Evolutionary conservation across 441 rosid genomes (phyloP), one percentile per base, ranked within the genome.

Genomic region (Pelargonium cotyledonis): DNA sequence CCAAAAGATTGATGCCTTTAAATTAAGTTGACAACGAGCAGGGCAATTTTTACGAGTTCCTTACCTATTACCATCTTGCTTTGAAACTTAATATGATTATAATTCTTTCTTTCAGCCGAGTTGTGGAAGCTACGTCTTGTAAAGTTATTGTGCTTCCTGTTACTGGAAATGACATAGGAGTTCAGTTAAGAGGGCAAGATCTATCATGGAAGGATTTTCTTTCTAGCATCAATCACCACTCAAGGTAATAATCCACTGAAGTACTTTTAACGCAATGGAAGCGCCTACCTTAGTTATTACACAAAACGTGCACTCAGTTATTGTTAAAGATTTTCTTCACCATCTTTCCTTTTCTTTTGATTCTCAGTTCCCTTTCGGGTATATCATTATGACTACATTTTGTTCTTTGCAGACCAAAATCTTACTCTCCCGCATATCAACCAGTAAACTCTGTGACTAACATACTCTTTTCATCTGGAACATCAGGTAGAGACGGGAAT

Each of bases 381-480:
- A 1, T 14, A 19, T 31, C 21, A 9, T 47, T 70, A 26, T 68
- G 40, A 68, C 71, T 46, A 5, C 14, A 18, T 68, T 77, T 38
- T 55, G 11, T 40, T 66, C 67, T 69, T 80, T 71, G 74, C 84
- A 86, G 86, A 67, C 79, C 79, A 49, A 73, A 80, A 64, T 23
- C 72, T 69, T 80, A 77, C 78, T 14, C 77, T 76, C 88, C 94
- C 0, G 63, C 76, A 60, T 83, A 86, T 81, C 88, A 66, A 70
- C 80, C 86, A 6, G 76, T 73, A 6, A 86, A 90, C 68, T 75
- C 92, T 57, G 64, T 75, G 65, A 84, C 89, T 63, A 89, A 93
- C 75, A 84, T 93, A 73, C 92, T 91, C 63, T 93, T 89, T 76
- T 89, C 98, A 44, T 93, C 92, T 2, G 96, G 96, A 75, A 90